Percentiles rank a stretch among this genome's conserved stretches.
Conservation (phyloP, 352 stramenopile genomes). For the Chrysophaeum taylorii region DNA sequence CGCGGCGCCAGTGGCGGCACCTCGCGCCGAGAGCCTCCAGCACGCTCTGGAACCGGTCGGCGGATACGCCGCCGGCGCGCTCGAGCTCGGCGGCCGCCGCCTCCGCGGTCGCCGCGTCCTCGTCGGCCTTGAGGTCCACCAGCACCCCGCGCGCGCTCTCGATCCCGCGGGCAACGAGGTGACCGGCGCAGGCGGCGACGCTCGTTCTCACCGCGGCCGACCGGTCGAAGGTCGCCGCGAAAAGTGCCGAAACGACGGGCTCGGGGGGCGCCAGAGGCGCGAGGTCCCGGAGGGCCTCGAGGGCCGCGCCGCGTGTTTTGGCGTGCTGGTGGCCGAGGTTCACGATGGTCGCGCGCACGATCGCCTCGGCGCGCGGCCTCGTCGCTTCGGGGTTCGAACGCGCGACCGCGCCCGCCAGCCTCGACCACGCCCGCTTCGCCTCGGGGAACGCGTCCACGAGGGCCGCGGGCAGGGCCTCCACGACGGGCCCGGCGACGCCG, state of each 20-base stretch:
- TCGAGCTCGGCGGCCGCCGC: neutral
- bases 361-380: conserved; percentile 52
- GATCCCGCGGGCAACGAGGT: neutral
- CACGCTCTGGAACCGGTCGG: neutral
- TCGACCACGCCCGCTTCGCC: conserved; percentile 62
- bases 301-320: conserved; percentile 52
- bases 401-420: conserved; percentile 51
- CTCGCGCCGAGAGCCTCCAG: no score
- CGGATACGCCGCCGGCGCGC: no score
- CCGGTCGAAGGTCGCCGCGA: neutral
- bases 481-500: conserved; percentile 3
- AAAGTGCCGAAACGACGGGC: neutral
- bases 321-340: conserved; percentile 68
- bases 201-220: neutral
- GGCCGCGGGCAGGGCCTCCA: conserved; percentile 45
- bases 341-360: conserved; percentile 50
- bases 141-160: no score
- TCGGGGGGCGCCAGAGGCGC: neutral
- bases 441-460: conserved; percentile 61
- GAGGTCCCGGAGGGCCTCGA: conserved; percentile 38
- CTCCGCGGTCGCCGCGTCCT: neutral
- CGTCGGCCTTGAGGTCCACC: neutral
- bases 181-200: neutral
- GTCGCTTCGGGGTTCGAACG: conserved; percentile 47
- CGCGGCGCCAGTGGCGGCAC: no score